These are phyloP conservation scores for Danielia reshetovae DNA, from an alignment of 805 yeast genomes.

Conservation along the genomic window DNA sequence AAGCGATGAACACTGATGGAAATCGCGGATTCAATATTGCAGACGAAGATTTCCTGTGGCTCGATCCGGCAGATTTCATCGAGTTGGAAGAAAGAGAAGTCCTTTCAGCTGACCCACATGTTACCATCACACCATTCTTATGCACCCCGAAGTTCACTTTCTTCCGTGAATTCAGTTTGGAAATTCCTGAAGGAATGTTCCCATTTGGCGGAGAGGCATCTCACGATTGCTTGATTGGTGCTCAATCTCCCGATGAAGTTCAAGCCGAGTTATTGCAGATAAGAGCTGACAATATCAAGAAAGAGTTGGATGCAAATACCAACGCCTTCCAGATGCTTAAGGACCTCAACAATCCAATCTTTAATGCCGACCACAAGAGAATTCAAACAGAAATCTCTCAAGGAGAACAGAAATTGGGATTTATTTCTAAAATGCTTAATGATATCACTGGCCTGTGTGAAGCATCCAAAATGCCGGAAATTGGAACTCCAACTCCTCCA, in stretches of 20 bases:
- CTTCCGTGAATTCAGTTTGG: conserved; percentile 48
- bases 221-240: conserved; percentile 62
- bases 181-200: conserved; percentile 37
- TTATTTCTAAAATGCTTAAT: conserved; percentile 23
- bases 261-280: conserved; percentile 43
- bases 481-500: background rate
- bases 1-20: background rate
- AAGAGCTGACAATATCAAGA: conserved; percentile 13
- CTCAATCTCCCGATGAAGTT: conserved; percentile 50
- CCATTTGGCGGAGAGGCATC: conserved; percentile 62
- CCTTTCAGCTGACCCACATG: conserved; percentile 37
- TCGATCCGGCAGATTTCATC: conserved; percentile 68
- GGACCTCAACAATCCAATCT: conserved; percentile 1
- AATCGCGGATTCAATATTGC: conserved; percentile 6
- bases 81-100: conserved; percentile 57
- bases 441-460: conserved; percentile 12
- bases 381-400: conserved; percentile 4
- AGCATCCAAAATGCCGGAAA: background rate
- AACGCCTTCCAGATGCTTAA: conserved; percentile 12
- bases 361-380: conserved; percentile 9
- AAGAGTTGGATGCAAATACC: conserved; percentile 11
- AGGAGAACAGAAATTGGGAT: conserved; percentile 19
- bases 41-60: conserved; percentile 50
- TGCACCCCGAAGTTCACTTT: conserved; percentile 59
- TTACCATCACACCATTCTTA: conserved; percentile 45